Evolutionary conservation across 2,329 filamentous ascomycete genomes (phyloP).

Genomic region (Myriosclerotinia scirpicola): DNA sequence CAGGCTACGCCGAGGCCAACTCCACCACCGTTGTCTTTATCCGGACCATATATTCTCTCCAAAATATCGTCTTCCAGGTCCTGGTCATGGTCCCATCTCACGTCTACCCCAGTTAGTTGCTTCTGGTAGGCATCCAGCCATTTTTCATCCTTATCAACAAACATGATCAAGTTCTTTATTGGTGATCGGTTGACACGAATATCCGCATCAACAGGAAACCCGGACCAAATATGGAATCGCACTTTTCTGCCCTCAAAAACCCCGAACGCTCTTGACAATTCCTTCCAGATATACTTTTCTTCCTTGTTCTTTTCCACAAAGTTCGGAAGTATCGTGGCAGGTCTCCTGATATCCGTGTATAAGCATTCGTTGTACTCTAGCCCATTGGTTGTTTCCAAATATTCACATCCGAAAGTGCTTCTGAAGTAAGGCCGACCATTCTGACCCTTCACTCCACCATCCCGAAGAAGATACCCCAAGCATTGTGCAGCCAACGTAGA

Average conservation of each 20-base stretch:
- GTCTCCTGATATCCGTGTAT: too few species aligned
- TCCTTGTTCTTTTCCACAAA: too few species aligned
- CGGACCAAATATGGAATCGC: not conserved
- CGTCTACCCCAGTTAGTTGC: not conserved
- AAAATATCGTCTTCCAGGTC: not conserved
- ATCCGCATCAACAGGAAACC: not conserved
- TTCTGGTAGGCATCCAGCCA: not conserved
- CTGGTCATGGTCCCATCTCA: not conserved
- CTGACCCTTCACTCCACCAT: not conserved
- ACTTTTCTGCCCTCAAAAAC: not conserved
- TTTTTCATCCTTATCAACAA: not conserved
- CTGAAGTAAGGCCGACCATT: not conserved
- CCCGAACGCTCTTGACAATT: not conserved
- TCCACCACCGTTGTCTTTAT: not conserved
- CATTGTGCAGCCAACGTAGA: not conserved
- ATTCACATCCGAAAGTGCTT: not conserved
- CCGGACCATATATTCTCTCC: not conserved
- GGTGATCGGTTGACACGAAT: too few species aligned
- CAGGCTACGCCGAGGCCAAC: not conserved
- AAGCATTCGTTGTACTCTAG: not conserved
- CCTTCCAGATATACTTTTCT: not conserved
- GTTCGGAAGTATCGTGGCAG: not conserved
- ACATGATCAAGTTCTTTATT: not conserved
- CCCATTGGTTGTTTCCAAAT: not conserved
- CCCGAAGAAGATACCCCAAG: slow-evolving; percentile 2